Conservation (phyloP, 768 basidiomycete genomes). For the Hericium rajendrae region DNA sequence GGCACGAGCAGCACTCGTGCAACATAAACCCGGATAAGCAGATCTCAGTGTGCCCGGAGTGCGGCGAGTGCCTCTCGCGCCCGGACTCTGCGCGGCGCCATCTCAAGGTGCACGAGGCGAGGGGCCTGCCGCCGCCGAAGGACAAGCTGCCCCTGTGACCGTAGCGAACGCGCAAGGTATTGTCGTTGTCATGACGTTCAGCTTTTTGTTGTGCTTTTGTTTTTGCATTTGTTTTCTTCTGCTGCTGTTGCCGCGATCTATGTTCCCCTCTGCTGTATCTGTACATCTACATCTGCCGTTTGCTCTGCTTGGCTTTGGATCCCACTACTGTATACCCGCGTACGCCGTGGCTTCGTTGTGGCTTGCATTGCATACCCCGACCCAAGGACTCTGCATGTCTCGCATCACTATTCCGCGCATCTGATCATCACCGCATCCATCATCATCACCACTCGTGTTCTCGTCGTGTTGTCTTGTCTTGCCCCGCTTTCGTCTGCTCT, state of each 20-base stretch:
- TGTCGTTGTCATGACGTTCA: neutral
- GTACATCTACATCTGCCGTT: too few species aligned
- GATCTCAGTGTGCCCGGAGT: conserved; percentile 5
- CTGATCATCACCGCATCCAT: neutral
- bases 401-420: neutral
- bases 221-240: neutral
- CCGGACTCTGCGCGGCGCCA: conserved; percentile 9
- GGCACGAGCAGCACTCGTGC: conserved; percentile 5
- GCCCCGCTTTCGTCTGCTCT: neutral
- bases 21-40: neutral
- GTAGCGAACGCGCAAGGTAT: neutral
- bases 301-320: neutral
- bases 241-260: too few species aligned
- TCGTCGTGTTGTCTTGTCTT: neutral
- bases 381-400: neutral
- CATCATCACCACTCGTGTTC: neutral
- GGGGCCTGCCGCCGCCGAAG: neutral
- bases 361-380: too few species aligned
- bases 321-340: too few species aligned
- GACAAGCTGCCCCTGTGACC: neutral
- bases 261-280: neutral
- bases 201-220: neutral
- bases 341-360: too few species aligned
- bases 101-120: conserved; percentile 4
- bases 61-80: conserved; percentile 3